phyloP scores from a whole-genome alignment of 768 basidiomycete species.

The Naganishia kalamii region DNA sequence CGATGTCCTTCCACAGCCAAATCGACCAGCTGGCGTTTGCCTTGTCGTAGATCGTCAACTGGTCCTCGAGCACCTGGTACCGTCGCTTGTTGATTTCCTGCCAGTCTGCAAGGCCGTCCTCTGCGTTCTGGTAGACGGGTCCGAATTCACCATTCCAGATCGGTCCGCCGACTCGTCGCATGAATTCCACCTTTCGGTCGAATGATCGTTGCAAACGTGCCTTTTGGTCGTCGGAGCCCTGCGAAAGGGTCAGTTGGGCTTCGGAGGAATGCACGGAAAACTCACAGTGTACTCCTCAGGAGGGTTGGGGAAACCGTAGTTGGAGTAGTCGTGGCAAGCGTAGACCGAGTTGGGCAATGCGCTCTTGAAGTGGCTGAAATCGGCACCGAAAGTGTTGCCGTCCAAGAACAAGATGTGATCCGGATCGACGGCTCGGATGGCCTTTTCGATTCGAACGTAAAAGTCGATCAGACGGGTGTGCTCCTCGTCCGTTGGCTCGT shows the following conservation, averaged over 20 bases:
- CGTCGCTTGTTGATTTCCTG: slow-evolving; percentile 62
- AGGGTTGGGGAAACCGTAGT: slow-evolving; percentile 64
- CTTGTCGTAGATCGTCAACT: slow-evolving; percentile 65
- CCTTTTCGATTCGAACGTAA: slow-evolving; percentile 63
- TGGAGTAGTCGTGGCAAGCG: slow-evolving; percentile 70
- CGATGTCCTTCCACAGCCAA: slow-evolving; percentile 67
- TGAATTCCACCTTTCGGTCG: slow-evolving; percentile 69
- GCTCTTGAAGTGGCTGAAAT: slow-evolving; percentile 49
- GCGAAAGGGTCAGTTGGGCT: neutral
- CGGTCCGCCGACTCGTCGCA: slow-evolving; percentile 51
- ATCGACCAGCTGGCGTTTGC: slow-evolving; percentile 61
- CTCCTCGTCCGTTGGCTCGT: slow-evolving; percentile 70
- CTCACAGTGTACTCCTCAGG: slow-evolving; percentile 53
- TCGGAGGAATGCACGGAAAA: neutral
- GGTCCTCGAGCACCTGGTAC: slow-evolving; percentile 65
- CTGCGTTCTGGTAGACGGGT: slow-evolving; percentile 57
- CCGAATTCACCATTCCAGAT: slow-evolving; percentile 67
- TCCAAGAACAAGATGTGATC: slow-evolving; percentile 73
- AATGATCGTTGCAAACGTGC: slow-evolving; percentile 56
- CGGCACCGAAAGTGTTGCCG: slow-evolving; percentile 69
- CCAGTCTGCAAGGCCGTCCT: slow-evolving; percentile 55
- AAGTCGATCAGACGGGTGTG: slow-evolving; percentile 61
- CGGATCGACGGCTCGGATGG: slow-evolving; percentile 65
- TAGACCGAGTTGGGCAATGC: slow-evolving; percentile 68
- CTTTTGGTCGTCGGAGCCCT: slow-evolving; percentile 47